Base-by-base conservation (phyloP, 352 stramenopile species). In the Phytophthora macrochlamydospora region DNA sequence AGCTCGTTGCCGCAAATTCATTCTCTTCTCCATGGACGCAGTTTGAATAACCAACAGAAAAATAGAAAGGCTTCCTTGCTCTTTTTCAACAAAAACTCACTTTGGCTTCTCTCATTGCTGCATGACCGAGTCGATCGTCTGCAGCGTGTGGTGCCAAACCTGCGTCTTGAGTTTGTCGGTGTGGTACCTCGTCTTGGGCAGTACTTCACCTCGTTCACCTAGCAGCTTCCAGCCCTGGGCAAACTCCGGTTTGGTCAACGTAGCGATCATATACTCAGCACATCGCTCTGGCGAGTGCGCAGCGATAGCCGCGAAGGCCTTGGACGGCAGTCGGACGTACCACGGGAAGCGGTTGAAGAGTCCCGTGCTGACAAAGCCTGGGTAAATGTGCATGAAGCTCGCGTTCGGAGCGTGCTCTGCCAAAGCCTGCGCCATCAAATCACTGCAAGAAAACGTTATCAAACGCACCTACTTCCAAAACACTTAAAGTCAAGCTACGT, bases 41-140 rank as follows among this genome's bases (percentile, higher is more conserved):
- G 67, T 73, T 73, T 77, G 69, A 74, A 77, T 74, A 77, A 77
- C 69, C 51, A 71, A 54, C 55, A 77, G 56, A 76, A 77, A 76
- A 71, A 74, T 74, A 73, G 65, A 77, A 77, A 67, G 56, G 59
- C 69, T 65, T 71, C 46, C 55, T 73, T 73, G 59, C 69, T 73
- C 56, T 73, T 46, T 65, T 33, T 73, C 56, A 48, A 54, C 62
- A 9, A 12, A 28, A 33, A 31, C 29, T 50, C n/a, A 28, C 13
- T 18, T n/a, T n/a, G 4, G n/a, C 18, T 31, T 51, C 40, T 46
- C 24, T 67, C 24, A 67, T 40, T 63, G 33, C 35, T 70, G 45
- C 67, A 75, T 75, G 7, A 71, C 67, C 2, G 13, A 42, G 38
- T 67, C 56, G 33, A 75, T 64, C 5, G 51, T 71, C 45, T 70